phyloP scores from a whole-genome alignment of 306 rosid species.

The Biancaea sappan region DNA sequence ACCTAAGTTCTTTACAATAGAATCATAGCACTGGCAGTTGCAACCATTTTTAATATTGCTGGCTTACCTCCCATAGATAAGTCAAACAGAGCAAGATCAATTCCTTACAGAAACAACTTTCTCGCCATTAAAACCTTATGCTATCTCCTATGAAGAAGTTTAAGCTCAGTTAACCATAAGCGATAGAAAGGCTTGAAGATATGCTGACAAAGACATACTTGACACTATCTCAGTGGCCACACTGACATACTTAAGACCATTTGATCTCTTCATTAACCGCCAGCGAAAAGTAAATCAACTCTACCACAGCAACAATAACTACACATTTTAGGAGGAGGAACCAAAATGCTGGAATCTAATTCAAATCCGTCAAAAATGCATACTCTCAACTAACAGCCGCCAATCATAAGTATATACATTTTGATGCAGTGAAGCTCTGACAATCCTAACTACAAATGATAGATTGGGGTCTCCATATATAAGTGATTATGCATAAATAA shows the following conservation, averaged over 20 bases:
- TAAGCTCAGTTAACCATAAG: constrained; percentile 10
- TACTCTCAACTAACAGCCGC: background rate
- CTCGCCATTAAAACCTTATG: constrained; percentile 8
- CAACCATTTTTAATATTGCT: background rate
- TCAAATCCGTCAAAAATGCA: constrained; percentile 9
- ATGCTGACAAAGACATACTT: constrained; percentile 8
- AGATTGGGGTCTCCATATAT: constrained; percentile 18
- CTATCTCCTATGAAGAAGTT: background rate
- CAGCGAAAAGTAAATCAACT: constrained; percentile 15
- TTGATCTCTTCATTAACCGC: constrained; percentile 14
- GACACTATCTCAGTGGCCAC: constrained; percentile 3
- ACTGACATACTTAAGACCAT: background rate
- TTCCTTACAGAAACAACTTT: background rate
- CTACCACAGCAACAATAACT: constrained; percentile 9
- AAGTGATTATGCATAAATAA: constrained; percentile 2
- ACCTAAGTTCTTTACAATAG: constrained; percentile 5
- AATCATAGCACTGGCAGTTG: background rate
- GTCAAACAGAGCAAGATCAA: background rate
- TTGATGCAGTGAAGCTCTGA: background rate
- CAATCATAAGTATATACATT: background rate
- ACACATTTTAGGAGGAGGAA: background rate
- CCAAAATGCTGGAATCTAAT: constrained; percentile 11
- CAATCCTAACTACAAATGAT: background rate
- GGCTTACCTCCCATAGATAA: background rate
- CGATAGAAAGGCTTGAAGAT: background rate